phyloP scores from a whole-genome alignment of 352 stramenopile genomes.

The Phytophthora sojae region DNA sequence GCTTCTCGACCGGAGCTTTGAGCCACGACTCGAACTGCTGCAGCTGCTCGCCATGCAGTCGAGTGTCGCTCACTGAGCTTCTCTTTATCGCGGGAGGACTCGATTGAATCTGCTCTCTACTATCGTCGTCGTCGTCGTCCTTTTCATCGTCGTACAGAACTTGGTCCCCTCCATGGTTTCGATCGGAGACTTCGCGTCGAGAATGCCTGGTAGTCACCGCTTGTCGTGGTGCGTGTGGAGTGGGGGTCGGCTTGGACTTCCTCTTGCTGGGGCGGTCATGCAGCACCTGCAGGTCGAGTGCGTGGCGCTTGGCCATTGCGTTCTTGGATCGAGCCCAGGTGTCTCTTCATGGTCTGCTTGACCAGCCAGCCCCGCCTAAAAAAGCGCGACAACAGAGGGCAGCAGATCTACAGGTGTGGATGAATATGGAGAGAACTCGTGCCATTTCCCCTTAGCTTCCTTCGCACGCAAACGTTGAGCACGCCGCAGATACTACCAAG shows the following conservation, averaged over 20 bases:
- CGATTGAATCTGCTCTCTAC: not conserved
- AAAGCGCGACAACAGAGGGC: not conserved
- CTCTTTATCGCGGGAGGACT: slow-evolving; percentile 6
- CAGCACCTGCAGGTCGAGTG: slow-evolving; percentile 35
- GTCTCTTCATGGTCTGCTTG: slow-evolving; percentile 26
- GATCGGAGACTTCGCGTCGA: slow-evolving; percentile 8
- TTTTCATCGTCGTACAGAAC: slow-evolving; percentile 5
- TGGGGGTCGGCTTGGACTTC: slow-evolving; percentile 17
- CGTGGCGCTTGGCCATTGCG: slow-evolving; percentile 41
- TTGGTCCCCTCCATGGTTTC: not conserved
- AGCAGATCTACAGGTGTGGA: not conserved
- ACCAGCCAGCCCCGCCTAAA: not conserved
- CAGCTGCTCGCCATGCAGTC: slow-evolving; percentile 26
- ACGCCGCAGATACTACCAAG: no score
- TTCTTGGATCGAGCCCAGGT: not conserved
- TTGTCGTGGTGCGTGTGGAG: slow-evolving; percentile 21
- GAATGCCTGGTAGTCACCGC: not conserved
- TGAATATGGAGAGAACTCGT: no score
- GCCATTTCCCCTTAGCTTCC: no score
- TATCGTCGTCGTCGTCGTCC: not conserved
- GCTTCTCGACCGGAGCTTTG: slow-evolving; percentile 38
- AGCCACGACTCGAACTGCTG: slow-evolving; percentile 61
- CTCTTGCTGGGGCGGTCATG: slow-evolving; percentile 26
- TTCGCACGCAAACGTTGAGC: no score
- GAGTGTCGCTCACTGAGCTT: not conserved